Evolutionary conservation across 768 basidiomycete genomes (phyloP), one percentile per base, ranked within the genome.

Genomic region (Trametes gibbosa): DNA sequence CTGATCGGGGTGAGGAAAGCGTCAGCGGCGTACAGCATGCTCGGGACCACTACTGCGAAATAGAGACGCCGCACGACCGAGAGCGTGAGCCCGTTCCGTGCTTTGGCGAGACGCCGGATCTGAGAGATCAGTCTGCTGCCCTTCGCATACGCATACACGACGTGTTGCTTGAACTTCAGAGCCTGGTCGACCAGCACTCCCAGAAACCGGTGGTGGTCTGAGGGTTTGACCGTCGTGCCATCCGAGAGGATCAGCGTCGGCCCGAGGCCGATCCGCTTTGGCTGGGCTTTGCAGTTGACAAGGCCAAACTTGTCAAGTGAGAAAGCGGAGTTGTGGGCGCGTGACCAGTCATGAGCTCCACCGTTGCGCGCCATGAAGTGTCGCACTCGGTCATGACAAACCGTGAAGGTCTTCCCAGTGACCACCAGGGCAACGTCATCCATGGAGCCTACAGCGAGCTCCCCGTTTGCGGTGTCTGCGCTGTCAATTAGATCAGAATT

Each of bases 141-240:
- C 70, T 55, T 66, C 69, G 5, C 46, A 54, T 0, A 68, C 19
- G 63, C 66, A 24, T 51, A 59, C n/a, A 40, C 63, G 25, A 35
- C 53, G 35, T 64, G 63, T 52, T 32, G 62, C 8, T 67, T 57
- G 60, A 68, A 76, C 0, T 59, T 21, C 2, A 77, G 59, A 40
- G 66, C 64, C 0, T 66, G 47, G 62, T 76, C 74, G 0, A 75
- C 21, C 5, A 62, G 29, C 0, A 77, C 58, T 0, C 75, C 76
- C 0, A 77, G 66, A 53, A 72, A 71, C 35, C 68, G 70, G 52
- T 66, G 59, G 0, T 54, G 35, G 6, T 17, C 24, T 10, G 50
- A 16, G 5, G 71, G 61, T n/a, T 56, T 35, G 47, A 41, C 40
- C 40, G 74, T 68, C 21, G 46, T 49, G 25, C 65, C 35, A 1